Percentiles rank a stretch among this genome's conserved stretches.
These are phyloP conservation scores for Scutellaria minor DNA, from an alignment of 257 asterid genomes.

Conservation along the genomic window DNA sequence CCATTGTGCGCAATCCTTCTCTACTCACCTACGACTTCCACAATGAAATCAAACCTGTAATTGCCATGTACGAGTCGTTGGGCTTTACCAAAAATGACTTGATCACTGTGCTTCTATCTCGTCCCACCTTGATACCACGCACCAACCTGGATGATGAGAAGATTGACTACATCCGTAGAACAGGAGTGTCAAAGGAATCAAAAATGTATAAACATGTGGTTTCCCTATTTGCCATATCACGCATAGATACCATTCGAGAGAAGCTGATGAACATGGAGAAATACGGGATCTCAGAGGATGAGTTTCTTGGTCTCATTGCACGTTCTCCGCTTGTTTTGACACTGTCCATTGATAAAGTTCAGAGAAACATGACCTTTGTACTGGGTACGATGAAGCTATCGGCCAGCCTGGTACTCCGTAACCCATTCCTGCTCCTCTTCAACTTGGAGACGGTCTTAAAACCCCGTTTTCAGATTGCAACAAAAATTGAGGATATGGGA, in stretches of 20 bases:
- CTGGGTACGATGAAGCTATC: slow-evolving; percentile 69
- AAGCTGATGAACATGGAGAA: slow-evolving; percentile 72
- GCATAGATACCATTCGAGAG: slow-evolving; percentile 64
- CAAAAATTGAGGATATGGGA: slow-evolving; percentile 74
- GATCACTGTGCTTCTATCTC: slow-evolving; percentile 58
- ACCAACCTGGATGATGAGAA: slow-evolving; percentile 61
- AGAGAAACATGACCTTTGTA: slow-evolving; percentile 78
- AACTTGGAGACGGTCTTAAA: slow-evolving; percentile 65
- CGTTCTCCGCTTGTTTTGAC: slow-evolving; percentile 71
- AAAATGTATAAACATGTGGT: slow-evolving; percentile 75
- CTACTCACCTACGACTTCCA: slow-evolving; percentile 74
- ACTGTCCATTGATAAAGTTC: slow-evolving; percentile 72
- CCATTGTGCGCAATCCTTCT: slow-evolving; percentile 76
- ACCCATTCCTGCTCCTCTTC: slow-evolving; percentile 58
- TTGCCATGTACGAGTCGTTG: slow-evolving; percentile 58
- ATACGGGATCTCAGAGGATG: slow-evolving; percentile 69
- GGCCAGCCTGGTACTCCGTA: slow-evolving; percentile 44
- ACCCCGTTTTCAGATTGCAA: slow-evolving; percentile 66
- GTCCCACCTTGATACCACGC: slow-evolving; percentile 79
- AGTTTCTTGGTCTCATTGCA: slow-evolving; percentile 58
- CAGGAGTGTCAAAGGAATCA: slow-evolving; percentile 62
- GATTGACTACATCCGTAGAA: slow-evolving; percentile 59
- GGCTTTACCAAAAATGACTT: slow-evolving; percentile 68
- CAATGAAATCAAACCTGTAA: slow-evolving; percentile 58
- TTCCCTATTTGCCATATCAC: slow-evolving; percentile 70